Base-by-base conservation (phyloP, 768 basidiomycete species). In the Mycena galopus region DNA sequence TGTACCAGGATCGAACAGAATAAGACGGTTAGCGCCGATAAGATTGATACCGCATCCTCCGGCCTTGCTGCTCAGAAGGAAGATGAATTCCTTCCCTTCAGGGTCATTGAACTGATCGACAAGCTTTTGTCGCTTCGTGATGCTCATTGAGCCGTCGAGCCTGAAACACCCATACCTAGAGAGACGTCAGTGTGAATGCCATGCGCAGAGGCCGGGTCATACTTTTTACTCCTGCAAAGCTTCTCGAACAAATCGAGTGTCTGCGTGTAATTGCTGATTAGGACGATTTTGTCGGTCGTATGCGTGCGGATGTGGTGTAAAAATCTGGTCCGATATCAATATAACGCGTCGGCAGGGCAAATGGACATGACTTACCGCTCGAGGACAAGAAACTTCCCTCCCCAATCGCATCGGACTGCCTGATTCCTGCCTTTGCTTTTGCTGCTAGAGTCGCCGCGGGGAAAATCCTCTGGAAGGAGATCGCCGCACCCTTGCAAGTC, bases 91-190 rank as follows among this genome's bases (percentile, higher is more conserved):
- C 80, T 96, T 96, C 61, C 96, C 94, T 64, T 91, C 88, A 1
- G 97, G 96, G 78, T 96, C 89, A 79, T 98, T 98, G 84, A 98
- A 98, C 77, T 96, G 94, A 81, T 98, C 96, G 30, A 98, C 97
- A 25, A 97, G 90, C 81, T 98, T 98, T 82, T 96, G 96, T 35
- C 96, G 92, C 79, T 98, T 98, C 66, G 88, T 90, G 73, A 96
- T 95, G 29, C 88, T 89, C 96, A 98, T 96, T 0, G 91, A 92
- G n/a, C 96, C 96, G 78, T 98, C 96, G n/a, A 98, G 85, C 23
- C 96, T 90, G 80, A 97, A 96, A 79, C 89, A 95, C 0, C 90
- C 93, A 82, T 98, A 98, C 79, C 96, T 97, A 68, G 55, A 35
- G 39, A 66, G 44, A 23, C 50, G 33, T 77, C n/a, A 77, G 58